Conservation (phyloP, 2,329 filamentous ascomycete genomes). For the Huntiella abstrusa region DNA sequence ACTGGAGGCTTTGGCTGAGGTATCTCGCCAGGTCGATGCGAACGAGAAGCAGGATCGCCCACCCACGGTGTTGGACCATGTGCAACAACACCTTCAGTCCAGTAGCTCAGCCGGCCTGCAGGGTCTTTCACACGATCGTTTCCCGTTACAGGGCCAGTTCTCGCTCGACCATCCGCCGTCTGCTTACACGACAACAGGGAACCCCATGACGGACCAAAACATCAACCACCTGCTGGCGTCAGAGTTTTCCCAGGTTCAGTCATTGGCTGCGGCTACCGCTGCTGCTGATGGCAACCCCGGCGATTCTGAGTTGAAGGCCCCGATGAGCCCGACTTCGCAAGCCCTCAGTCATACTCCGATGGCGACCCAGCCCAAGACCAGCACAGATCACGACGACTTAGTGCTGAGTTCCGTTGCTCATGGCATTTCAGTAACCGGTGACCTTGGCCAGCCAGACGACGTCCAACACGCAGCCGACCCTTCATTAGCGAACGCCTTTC, state of each 20-base stretch:
- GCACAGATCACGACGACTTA: slow-evolving; percentile 1
- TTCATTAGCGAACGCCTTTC: slow-evolving; percentile 32
- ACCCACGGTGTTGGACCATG: slow-evolving; percentile 19
- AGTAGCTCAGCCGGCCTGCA: neutral
- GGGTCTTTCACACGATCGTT: slow-evolving; percentile 18
- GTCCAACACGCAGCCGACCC: slow-evolving; percentile 29
- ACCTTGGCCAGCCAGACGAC: slow-evolving; percentile 23
- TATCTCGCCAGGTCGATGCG: slow-evolving; percentile 60
- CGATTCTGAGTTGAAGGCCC: neutral
- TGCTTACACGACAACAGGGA: slow-evolving; percentile 25
- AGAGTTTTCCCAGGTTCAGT: slow-evolving; percentile 6
- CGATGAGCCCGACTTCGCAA: slow-evolving; percentile 3
- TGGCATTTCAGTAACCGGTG: neutral
- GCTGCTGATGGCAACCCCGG: neutral
- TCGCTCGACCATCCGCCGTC: slow-evolving; percentile 36
- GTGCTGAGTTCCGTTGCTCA: slow-evolving; percentile 2
- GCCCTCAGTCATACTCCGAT: neutral
- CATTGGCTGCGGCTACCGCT: neutral
- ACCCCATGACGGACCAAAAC: slow-evolving; percentile 6
- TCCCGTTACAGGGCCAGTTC: slow-evolving; percentile 40
- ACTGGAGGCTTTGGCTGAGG: slow-evolving; percentile 72
- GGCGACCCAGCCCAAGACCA: neutral
- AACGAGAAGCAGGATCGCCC: slow-evolving; percentile 35
- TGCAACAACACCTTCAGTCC: slow-evolving; percentile 3
- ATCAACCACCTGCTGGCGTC: slow-evolving; percentile 5